Conservation (phyloP, 345 rosid species). For the Rhizophora mangle region DNA sequence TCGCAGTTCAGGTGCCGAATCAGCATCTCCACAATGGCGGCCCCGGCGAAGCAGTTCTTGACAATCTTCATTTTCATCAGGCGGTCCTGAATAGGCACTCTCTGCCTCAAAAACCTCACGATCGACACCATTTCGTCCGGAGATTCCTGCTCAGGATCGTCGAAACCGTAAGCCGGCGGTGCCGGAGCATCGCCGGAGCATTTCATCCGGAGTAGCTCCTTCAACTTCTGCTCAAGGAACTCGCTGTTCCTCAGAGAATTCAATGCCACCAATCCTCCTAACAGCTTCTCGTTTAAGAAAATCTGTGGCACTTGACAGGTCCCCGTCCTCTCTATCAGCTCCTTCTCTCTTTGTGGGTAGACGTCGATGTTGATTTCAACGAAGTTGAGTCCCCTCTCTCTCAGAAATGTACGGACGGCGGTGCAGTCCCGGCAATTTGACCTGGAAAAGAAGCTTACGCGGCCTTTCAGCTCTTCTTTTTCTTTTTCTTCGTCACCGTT, state of each 20-base stretch:
- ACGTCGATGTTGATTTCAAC: conserved; percentile 88
- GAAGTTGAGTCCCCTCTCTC: conserved; percentile 50
- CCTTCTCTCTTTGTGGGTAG: conserved; percentile 52
- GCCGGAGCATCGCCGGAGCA: conserved; percentile 62
- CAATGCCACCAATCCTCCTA: conserved; percentile 78
- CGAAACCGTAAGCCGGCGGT: conserved; percentile 59
- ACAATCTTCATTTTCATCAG: conserved; percentile 84
- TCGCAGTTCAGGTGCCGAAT: conserved; percentile 63
- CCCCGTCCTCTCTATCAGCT: conserved; percentile 61
- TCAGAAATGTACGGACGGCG: conserved; percentile 67
- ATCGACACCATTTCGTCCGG: conserved; percentile 48
- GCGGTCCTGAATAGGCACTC: conserved; percentile 76
- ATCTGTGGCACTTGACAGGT: conserved; percentile 70
- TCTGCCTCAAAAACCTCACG: conserved; percentile 58
- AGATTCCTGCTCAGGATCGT: conserved; percentile 37
- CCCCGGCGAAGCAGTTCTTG: conserved; percentile 80
- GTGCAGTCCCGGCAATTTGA: conserved; percentile 80
- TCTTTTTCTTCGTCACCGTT: conserved; percentile 27
- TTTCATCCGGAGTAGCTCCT: conserved; percentile 44
- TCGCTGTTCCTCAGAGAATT: conserved; percentile 78
- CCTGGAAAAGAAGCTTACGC: conserved; percentile 64
- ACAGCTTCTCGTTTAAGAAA: conserved; percentile 72
- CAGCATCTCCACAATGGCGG: conserved; percentile 68
- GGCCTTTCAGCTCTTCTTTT: conserved; percentile 42
- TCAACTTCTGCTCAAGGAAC: conserved; percentile 49